A percentile compares a stretch with the other conserved stretches of the same genome.
Conservation (phyloP, 2,329 filamentous ascomycete species). For the Apiospora sp. region DNA sequence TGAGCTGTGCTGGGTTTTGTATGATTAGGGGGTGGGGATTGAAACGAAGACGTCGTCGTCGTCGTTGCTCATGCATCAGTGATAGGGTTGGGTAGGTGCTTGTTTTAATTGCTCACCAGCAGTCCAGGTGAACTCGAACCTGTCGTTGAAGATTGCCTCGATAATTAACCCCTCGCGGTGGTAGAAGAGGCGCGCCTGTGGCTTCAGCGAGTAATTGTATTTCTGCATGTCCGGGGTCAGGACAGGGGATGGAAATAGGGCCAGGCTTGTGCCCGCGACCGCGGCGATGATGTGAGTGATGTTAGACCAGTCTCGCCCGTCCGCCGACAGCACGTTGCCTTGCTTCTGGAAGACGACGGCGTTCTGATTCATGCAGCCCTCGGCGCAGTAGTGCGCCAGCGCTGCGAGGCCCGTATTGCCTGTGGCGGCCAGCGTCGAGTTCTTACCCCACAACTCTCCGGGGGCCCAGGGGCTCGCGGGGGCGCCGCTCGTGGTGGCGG, state of each 20-base stretch:
- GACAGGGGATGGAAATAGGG: neutral
- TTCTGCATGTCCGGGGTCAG: too few relatives aligned
- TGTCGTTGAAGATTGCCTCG: neutral
- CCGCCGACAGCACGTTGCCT: neutral
- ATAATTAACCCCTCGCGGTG: neutral
- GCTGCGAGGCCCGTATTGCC: neutral
- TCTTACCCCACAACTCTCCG: neutral
- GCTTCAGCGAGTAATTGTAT: neutral
- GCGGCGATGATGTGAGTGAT: neutral
- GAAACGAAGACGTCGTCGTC: neutral
- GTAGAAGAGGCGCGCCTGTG: neutral
- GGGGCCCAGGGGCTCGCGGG: neutral
- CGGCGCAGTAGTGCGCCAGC: neutral
- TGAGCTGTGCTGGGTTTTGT: too few relatives aligned
- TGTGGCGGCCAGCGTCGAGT: neutral
- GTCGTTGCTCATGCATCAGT: neutral
- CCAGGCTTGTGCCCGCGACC: neutral
- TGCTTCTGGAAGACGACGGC: neutral
- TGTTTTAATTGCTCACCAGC: neutral
- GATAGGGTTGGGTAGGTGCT: neutral
- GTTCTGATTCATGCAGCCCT: neutral
- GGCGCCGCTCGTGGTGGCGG: neutral
- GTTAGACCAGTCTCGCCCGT: conserved; percentile 3
- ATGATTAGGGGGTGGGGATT: too few relatives aligned
- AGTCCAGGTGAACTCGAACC: neutral